Evolutionary conservation across 768 basidiomycete genomes (phyloP).

Genomic region (Amanita polypyramis): DNA sequence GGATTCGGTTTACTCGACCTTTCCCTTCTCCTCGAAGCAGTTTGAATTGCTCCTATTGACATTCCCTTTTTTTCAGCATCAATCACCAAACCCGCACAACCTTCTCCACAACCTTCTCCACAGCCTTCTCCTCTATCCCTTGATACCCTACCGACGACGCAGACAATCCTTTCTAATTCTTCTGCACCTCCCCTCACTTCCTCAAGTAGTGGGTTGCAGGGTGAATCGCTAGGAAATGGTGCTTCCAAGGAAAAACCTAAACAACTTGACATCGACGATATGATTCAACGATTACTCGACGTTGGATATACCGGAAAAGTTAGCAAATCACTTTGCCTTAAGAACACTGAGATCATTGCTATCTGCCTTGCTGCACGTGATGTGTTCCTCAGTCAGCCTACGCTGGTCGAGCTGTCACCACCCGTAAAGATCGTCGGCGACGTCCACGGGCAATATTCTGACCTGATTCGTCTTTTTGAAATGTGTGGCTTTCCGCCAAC

Average conservation of each 20-base stretch:
- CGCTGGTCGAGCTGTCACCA: constrained; percentile 92
- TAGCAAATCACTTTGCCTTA: constrained; percentile 88
- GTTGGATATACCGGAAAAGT: constrained; percentile 98
- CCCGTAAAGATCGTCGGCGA: constrained; percentile 99
- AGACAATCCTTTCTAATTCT: constrained; percentile 76
- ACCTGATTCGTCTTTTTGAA: constrained; percentile 96
- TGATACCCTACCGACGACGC: constrained; percentile 63
- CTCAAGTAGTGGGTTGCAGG: constrained; percentile 26
- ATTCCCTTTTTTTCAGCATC: not conserved
- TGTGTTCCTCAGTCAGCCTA: constrained; percentile 92
- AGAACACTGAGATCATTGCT: constrained; percentile 91
- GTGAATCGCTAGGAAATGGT: constrained; percentile 32
- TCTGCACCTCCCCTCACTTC: constrained; percentile 43
- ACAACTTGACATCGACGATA: constrained; percentile 91
- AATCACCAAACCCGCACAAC: constrained; percentile 2
- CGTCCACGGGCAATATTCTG: constrained; percentile 97
- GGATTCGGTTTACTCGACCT: not conserved
- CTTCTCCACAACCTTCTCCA: constrained; percentile 28
- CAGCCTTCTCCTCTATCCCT: constrained; percentile 41
- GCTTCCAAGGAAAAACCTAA: constrained; percentile 49
- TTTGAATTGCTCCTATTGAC: not conserved
- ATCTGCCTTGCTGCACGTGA: constrained; percentile 95
- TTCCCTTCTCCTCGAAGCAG: not conserved
- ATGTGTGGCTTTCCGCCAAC: constrained; percentile 99
- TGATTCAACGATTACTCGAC: constrained; percentile 93